phyloP scores from a whole-genome alignment of 2,329 filamentous ascomycete genomes.

The Mollisia scopiformis region DNA sequence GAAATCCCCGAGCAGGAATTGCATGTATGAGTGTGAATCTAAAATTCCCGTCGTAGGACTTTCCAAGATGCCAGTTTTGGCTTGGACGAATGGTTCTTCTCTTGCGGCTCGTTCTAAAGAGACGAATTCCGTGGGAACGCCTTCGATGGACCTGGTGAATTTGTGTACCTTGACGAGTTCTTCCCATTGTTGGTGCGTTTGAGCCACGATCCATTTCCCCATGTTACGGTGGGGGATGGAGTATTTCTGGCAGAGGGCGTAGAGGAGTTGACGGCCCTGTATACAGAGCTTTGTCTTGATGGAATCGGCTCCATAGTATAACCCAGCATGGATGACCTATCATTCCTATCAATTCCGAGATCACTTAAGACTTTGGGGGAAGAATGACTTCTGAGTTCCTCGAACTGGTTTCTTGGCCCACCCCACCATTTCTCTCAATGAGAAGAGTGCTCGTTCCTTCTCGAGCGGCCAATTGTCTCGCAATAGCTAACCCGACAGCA shows the following conservation, averaged over 20 bases:
- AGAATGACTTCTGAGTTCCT: slow-evolving; percentile 65
- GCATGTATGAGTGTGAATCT: slow-evolving; percentile 85
- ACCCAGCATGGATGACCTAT: slow-evolving; percentile 90
- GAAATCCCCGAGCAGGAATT: slow-evolving; percentile 74
- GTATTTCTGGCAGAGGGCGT: slow-evolving; percentile 71
- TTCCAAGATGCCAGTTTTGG: slow-evolving; percentile 76
- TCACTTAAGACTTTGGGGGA: background rate
- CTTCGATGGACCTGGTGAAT: slow-evolving; percentile 44
- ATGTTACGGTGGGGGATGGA: slow-evolving; percentile 72
- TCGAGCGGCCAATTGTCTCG: slow-evolving; percentile 60
- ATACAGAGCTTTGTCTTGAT: slow-evolving; percentile 88
- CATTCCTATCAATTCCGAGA: background rate
- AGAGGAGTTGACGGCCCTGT: slow-evolving; percentile 74
- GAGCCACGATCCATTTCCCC: slow-evolving; percentile 95
- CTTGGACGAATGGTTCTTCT: slow-evolving; percentile 76
- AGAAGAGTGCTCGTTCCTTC: slow-evolving; percentile 66
- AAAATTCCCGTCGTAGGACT: slow-evolving; percentile 87
- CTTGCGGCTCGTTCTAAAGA: slow-evolving; percentile 59
- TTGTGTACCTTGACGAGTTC: slow-evolving; percentile 53
- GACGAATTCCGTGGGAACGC: slow-evolving; percentile 76
- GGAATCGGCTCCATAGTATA: slow-evolving; percentile 66
- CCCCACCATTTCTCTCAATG: slow-evolving; percentile 65
- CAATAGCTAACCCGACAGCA: slow-evolving; percentile 69
- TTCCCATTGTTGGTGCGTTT: slow-evolving; percentile 64
- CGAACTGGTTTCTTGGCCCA: slow-evolving; percentile 72